Conservation (phyloP, 257 asterid genomes). For the Solanum appendiculatum region DNA sequence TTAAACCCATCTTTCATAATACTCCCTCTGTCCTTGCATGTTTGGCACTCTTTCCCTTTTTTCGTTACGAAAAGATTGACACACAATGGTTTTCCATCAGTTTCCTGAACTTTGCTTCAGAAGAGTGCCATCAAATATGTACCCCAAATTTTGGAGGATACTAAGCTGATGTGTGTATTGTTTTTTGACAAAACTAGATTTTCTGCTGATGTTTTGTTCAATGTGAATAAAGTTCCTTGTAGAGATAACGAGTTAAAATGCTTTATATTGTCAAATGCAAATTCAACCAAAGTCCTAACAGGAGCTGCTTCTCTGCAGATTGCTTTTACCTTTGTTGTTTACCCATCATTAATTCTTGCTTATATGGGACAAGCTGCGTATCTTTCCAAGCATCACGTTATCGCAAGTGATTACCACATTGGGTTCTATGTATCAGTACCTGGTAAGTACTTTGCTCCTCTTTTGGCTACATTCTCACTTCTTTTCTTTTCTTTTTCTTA, state of each 20-base stretch:
- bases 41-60: not conserved
- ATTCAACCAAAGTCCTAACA: not conserved
- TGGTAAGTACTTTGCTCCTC: constrained; percentile 25
- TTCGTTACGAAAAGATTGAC: not conserved
- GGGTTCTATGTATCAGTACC: constrained; percentile 96
- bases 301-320: constrained; percentile 32
- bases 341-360: constrained; percentile 90
- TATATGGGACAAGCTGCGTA: constrained; percentile 99
- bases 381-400: constrained; percentile 76
- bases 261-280: not conserved
- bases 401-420: constrained; percentile 54
- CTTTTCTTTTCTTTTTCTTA: not conserved
- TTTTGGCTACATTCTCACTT: not conserved
- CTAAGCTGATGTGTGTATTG: not conserved
- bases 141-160: not conserved
- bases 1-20: not conserved
- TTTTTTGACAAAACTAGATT: not conserved
- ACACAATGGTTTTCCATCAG: not conserved
- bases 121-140: not conserved
- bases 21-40: not conserved
- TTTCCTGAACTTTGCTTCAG: not conserved
- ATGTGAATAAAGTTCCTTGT: not conserved
- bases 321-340: constrained; percentile 80
- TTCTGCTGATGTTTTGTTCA: not conserved
- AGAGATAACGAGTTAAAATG: not conserved